Evolutionary conservation across 371 early-diverging fungal species (phyloP).

Genomic region (Mucor ambiguus): DNA sequence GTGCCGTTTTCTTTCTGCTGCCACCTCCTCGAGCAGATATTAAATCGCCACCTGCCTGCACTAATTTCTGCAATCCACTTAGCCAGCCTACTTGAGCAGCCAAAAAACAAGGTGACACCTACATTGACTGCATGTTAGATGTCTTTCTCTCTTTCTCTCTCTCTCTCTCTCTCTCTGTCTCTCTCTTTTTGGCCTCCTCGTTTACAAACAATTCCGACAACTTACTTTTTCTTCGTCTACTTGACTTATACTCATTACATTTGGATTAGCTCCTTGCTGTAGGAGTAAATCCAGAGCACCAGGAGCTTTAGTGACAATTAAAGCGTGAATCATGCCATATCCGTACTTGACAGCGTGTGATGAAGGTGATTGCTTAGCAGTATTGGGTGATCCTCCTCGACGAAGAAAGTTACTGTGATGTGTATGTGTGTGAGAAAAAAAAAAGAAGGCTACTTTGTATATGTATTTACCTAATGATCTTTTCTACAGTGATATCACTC

Average conservation of each 20-base stretch:
- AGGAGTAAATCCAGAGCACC: slow-evolving; percentile 37
- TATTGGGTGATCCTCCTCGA: slow-evolving; percentile 52
- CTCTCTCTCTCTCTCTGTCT: no score
- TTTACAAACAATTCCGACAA: not conserved
- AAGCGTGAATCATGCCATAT: slow-evolving; percentile 52
- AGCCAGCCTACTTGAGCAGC: slow-evolving; percentile 50
- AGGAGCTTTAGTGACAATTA: slow-evolving; percentile 42
- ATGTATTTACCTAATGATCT: slow-evolving; percentile 47
- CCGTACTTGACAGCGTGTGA: slow-evolving; percentile 41
- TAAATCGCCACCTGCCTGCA: slow-evolving; percentile 45
- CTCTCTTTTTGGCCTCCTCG: not conserved
- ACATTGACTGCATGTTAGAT: not conserved
- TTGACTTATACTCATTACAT: slow-evolving; percentile 36
- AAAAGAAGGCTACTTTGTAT: no score
- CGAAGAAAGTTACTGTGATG: slow-evolving; percentile 39
- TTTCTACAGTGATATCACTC: slow-evolving; percentile 44
- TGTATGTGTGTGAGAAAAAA: not conserved
- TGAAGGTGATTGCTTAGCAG: slow-evolving; percentile 43
- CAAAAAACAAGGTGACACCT: slow-evolving; percentile 50
- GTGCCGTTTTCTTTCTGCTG: slow-evolving; percentile 38
- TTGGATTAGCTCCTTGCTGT: slow-evolving; percentile 50
- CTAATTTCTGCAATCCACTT: slow-evolving; percentile 39
- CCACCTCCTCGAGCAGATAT: slow-evolving; percentile 45
- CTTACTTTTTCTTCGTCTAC: slow-evolving; percentile 47
- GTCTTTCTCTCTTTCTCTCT: no score